Percentiles rank a stretch among this genome's conserved stretches.
These are phyloP conservation scores for Erodium maritimum DNA, from an alignment of 345 rosid genomes.

Conservation along the genomic window DNA sequence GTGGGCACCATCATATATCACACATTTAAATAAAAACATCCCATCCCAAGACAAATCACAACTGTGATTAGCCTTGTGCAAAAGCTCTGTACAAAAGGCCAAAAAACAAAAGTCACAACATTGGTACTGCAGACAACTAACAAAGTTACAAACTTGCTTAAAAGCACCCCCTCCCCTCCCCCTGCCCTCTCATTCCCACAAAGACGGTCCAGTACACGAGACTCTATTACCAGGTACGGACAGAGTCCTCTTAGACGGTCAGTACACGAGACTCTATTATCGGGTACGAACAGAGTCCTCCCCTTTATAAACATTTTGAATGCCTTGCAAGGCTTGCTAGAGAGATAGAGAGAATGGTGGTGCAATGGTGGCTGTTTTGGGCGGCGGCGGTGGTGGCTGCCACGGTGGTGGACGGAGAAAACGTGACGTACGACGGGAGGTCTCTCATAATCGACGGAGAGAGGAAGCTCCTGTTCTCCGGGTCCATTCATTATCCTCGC, in stretches of 20 bases:
- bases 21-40: neutral
- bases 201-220: neutral
- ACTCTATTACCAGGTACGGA: neutral
- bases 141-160: neutral
- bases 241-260: neutral
- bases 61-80: no score
- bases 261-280: no score
- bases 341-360: neutral
- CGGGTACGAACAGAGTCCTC: neutral
- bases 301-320: no score
- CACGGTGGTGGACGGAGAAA: neutral
- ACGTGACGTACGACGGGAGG: conserved; percentile 38
- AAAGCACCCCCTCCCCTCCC: no score
- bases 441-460: conserved; percentile 41
- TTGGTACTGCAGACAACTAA: neutral
- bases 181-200: no score
- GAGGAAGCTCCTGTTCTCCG: conserved; percentile 41
- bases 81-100: neutral
- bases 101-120: neutral
- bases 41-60: neutral
- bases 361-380: conserved; percentile 6
- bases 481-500: conserved; percentile 53
- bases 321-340: neutral
- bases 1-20: no score
- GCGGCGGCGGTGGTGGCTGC: neutral